These are phyloP conservation scores for Parachlorella kessleri DNA, from an alignment of 139 green algal species.

Conservation along the genomic window DNA sequence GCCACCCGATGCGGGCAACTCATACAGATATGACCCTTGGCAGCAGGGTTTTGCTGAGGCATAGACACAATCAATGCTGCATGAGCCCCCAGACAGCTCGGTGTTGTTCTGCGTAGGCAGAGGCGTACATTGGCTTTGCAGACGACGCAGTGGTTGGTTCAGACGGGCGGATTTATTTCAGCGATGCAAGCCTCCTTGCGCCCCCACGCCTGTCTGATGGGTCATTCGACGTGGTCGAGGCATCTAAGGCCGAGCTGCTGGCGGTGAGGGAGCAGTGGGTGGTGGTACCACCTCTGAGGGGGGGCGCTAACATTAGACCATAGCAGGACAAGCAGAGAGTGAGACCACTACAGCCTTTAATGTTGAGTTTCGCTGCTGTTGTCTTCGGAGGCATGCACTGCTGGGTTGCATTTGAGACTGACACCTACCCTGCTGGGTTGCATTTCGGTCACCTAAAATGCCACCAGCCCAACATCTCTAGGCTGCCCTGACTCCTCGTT, in stretches of 20 bases:
- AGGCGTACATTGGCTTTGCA: constrained; percentile 49
- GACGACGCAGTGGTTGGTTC: constrained; percentile 71
- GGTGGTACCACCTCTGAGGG: constrained; percentile 20
- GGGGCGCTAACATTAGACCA: constrained; percentile 11
- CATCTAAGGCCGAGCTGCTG: not conserved
- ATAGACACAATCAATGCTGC: too few relatives aligned
- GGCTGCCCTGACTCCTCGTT: too few relatives aligned
- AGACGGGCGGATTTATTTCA: constrained; percentile 73
- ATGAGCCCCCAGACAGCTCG: too few relatives aligned
- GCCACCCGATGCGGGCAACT: too few relatives aligned
- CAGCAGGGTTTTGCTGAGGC: too few relatives aligned
- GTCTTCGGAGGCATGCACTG: too few relatives aligned
- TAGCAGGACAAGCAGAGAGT: not conserved
- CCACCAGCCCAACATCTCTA: too few relatives aligned
- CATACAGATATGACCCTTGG: too few relatives aligned
- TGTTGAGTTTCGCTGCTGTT: not conserved
- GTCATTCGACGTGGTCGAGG: constrained; percentile 18
- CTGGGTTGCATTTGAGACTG: not conserved
- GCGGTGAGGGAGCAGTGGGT: not conserved
- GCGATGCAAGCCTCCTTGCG: constrained; percentile 9
- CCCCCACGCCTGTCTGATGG: constrained; percentile 12
- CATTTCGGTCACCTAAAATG: too few relatives aligned
- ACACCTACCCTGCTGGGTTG: constrained; percentile 14
- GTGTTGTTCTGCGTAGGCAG: constrained; percentile 15
- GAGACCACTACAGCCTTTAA: constrained; percentile 13